Percentiles rank a stretch among this genome's conserved stretches.
These are phyloP conservation scores for Tetradesmus obliquus DNA, from an alignment of 139 green algal genomes.

Conservation along the genomic window DNA sequence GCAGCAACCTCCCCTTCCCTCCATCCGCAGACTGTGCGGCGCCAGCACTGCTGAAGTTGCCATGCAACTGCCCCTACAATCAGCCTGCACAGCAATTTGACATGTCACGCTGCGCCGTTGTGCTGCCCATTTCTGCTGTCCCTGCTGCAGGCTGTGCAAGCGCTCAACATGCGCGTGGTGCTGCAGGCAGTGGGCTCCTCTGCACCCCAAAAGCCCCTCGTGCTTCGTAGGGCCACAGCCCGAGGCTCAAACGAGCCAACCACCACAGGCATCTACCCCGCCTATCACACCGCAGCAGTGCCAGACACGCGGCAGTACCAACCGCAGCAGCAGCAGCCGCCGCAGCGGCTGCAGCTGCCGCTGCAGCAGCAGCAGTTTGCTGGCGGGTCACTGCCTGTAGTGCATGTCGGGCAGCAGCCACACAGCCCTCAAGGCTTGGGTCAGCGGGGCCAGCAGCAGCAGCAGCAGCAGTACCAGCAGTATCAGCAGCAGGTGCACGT, in stretches of 20 bases:
- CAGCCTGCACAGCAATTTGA: too few species aligned
- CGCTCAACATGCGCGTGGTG: slow-evolving; percentile 24
- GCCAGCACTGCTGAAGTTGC: too few species aligned
- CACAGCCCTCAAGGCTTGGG: too few species aligned
- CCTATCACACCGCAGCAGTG: not conserved
- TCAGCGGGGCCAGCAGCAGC: not conserved
- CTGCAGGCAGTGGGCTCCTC: not conserved
- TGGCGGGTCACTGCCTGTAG: not conserved
- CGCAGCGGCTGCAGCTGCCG: not conserved
- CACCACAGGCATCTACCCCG: not conserved
- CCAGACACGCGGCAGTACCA: not conserved
- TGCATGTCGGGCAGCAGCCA: not conserved
- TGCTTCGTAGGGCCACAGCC: not conserved
- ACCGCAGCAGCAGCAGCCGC: not conserved
- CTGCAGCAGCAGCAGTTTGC: not conserved
- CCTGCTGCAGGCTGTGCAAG: not conserved
- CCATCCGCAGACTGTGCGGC: too few species aligned
- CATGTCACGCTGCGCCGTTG: too few species aligned
- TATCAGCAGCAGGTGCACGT: not conserved
- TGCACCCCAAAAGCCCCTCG: not conserved
- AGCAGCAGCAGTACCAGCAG: not conserved
- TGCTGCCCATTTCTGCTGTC: not conserved
- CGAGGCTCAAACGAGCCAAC: not conserved
- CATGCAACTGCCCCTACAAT: too few species aligned
- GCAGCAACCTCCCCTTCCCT: too few species aligned